Percentiles rank a stretch among this genome's conserved stretches.
Evolutionary conservation across 1,284 basidiomycete species (phyloP).

Genomic region (Cutaneotrichosporon curvatum): DNA sequence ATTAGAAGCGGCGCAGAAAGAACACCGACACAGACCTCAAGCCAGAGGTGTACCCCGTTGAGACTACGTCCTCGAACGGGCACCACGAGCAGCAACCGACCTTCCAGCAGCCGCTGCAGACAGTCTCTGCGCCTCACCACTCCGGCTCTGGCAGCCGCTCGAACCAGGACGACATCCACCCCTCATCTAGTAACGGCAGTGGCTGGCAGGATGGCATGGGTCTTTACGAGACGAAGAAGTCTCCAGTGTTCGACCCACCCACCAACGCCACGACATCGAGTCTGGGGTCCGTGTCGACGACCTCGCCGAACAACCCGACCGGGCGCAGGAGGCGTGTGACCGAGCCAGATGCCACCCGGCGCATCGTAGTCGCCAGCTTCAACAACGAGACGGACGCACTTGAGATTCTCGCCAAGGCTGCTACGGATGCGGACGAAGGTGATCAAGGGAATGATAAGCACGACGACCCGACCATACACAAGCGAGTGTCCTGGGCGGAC

Average conservation of each 20-base stretch:
- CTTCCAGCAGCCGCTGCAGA: neutral
- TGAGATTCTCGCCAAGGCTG: conserved; percentile 45
- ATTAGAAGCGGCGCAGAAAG: conserved; percentile 36
- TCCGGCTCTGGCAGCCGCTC: too few relatives aligned
- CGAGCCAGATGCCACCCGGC: conserved; percentile 29
- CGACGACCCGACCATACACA: conserved; percentile 16
- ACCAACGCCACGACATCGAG: conserved; percentile 18
- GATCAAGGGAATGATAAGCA: conserved; percentile 11
- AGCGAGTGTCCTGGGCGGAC: conserved; percentile 19
- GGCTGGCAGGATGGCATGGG: too few relatives aligned
- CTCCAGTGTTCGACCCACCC: conserved; percentile 16
- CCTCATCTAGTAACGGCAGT: too few relatives aligned
- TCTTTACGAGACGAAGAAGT: conserved; percentile 5
- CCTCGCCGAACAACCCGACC: conserved; percentile 17
- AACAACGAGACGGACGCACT: conserved; percentile 47
- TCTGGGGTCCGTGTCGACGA: conserved; percentile 17
- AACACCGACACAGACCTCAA: conserved; percentile 17
- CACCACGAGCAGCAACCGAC: neutral
- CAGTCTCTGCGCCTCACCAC: too few relatives aligned
- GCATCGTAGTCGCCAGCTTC: conserved; percentile 44
- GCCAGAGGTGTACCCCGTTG: conserved; percentile 7
- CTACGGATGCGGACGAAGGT: conserved; percentile 28
- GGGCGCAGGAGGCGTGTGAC: conserved; percentile 2
- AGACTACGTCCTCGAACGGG: neutral
- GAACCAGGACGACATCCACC: too few relatives aligned